Base-by-base conservation (phyloP, 306 rosid genomes). In the Lithocarpus polystachyus region DNA sequence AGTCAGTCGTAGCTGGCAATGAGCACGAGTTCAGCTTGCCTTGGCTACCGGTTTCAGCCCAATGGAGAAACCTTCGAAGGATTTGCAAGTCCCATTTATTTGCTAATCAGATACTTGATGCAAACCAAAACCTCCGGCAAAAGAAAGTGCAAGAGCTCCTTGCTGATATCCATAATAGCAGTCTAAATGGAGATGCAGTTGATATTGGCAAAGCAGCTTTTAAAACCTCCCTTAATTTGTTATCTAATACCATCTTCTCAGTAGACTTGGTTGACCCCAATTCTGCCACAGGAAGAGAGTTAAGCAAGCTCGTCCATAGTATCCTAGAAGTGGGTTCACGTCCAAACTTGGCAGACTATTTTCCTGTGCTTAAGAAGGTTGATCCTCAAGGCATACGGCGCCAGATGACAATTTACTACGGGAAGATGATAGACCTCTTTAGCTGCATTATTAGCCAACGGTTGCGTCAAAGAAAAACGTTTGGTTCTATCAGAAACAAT, bases 181-280 rank as follows among this genome's bases (percentile, higher is more conserved):
- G 56, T 14, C 6, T 52, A 6, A 28, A 29, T 0, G 73, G 73
- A 6, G 65, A 79, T 24, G 71, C 65, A 6, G 71, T 79, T 8
- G 77, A 79, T 6, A 72, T 72, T 13, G 82, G 77, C 3, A 61
- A 2, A 72, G 72, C 77, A 0, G 77, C 72, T 72, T 79, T 72
- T 24, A 72, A 29, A 61, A 72, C 72, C 23, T 0, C 68, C 3
- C 69, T 80, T 35, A 80, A 51, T 73, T 7, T 64, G 60, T 73
- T 80, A 51, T 80, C 74, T 13, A 51, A 33, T 18, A 74, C 83
- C 19, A 29, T 80, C 22, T 51, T 72, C 45, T 59, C 68, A 1
- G 6, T 72, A 23, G 76, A 78, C 52, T 72, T 72, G 24, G 67
- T 57, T 0, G 69, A 53, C 51, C 45, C 57, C 2, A 45, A 4